Base-by-base conservation (phyloP, 2,329 filamentous ascomycete species). In the Albifimbria verrucaria region DNA sequence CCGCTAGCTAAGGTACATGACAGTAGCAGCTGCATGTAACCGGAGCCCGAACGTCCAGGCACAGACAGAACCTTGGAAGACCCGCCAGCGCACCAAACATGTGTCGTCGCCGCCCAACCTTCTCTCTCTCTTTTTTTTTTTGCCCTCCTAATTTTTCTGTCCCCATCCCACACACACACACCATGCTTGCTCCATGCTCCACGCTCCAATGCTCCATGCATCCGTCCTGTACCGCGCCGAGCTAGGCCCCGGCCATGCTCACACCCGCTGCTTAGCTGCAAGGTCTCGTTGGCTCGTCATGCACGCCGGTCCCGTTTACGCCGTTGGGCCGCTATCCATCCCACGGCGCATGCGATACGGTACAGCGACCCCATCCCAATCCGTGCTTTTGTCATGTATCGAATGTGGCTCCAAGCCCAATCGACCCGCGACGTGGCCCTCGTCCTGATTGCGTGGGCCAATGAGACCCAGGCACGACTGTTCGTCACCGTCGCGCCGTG, bases 361-460 rank as follows among this genome's bases (percentile, higher is more conserved):
- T 43, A 17, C 10, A 43, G 10, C 22, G n/a, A n/a, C n/a, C n/a
- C 46, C 22, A 32, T 18, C 45, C n/a, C 44, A 26, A 32, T 48
- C 21, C 24, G 36, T 50, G 22, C 42, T 44, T n/a, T 21, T 44
- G 18, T 20, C 42, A 21, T 23, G 18, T 15, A 23, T n/a, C 42
- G 18, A 20, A 9, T 44, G 4, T 5, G 32, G 11, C 32, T 39
- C 32, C 32, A 43, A 55, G 64, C 64, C 65, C 64, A 67, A 67
- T 60, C 58, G 58, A 59, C 59, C 54, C 58, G 62, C 63, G 59
- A 65, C 62, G 62, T 65, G 63, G 64, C 64, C 60, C 52, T 53
- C 52, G 52, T 58, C 59, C 52, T 55, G 56, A 43, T 52, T 56
- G 57, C 58, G 53, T 61, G 57, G 60, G 62, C 64, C 64, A 67